Evolutionary conservation across 768 basidiomycete genomes (phyloP), one percentile per base, ranked within the genome.

Genomic region (Leccinum olivaceopallidum): DNA sequence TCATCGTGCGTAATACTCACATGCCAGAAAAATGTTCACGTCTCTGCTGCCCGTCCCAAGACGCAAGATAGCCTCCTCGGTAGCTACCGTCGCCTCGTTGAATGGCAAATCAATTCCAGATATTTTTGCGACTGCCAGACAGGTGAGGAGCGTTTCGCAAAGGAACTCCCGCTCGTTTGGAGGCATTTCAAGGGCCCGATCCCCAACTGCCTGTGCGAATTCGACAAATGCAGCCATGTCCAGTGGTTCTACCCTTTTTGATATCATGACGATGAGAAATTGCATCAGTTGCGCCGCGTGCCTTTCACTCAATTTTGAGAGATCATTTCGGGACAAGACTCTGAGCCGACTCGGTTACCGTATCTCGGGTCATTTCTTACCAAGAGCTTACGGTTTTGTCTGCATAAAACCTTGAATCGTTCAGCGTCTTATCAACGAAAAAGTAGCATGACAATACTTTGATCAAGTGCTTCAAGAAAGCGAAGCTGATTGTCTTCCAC

Each of bases 31-130:
- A 18, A 85, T 75, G 53, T 81, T 68, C 14, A 62, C 63, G 22
- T 67, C 61, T 39, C 66, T 63, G 1, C 63, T 59, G 8, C 68
- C 64, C 54, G 76, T 59, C 5, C 73, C 72, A 4, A 82, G 54
- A 42, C 59, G 65, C 80, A 80, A 81, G 39, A 84, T 54, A 16
- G 64, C 63, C 22, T 79, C 76, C 18, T 76, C 68, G 57, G 63
- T 65, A n/a, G 42, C 39, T n/a, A 56, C 30, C 9, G 42, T 42
- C 9, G 36, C 28, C 53, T 60, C 62, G 51, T 24, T 57, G 4
- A 58, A 30, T 49, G 60, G 53, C 10, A 64, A 55, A 12, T 64
- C 59, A 53, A 64, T 55, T 36, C 55, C 55, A 47, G 54, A 62
- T 37, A 64, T 48, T 8, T 61, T 64, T 47, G 58, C 64, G n/a